phyloP scores from a whole-genome alignment of 306 rosid genomes.

The Pterocarpus santalinus region DNA sequence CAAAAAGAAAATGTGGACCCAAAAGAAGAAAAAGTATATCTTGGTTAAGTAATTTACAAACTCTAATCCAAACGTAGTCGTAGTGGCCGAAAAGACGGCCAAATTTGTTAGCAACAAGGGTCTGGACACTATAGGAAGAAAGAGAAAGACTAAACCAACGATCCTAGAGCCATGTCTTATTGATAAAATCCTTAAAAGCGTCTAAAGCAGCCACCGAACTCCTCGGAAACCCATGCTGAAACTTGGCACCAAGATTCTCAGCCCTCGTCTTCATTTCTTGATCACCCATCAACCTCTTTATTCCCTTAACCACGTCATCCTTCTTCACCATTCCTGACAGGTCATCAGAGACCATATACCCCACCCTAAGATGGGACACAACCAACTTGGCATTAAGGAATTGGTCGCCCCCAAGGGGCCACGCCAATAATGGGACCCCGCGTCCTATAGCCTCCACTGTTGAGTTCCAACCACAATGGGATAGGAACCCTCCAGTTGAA shows the following conservation, averaged over 20 bases:
- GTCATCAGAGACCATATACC: slow-evolving; percentile 53
- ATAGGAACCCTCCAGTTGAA: slow-evolving; percentile 76
- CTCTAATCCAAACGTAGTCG: too few relatives aligned
- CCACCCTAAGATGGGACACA: slow-evolving; percentile 58
- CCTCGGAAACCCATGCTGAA: slow-evolving; percentile 60
- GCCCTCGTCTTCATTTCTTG: slow-evolving; percentile 51
- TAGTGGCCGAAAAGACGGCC: background rate
- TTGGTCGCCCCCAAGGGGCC: slow-evolving; percentile 83
- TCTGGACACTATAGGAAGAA: background rate
- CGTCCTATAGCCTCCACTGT: slow-evolving; percentile 70
- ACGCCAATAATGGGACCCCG: slow-evolving; percentile 70
- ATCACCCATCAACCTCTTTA: slow-evolving; percentile 59
- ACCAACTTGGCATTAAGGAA: slow-evolving; percentile 58
- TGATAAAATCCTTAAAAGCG: slow-evolving; percentile 40
- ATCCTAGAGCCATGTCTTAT: background rate
- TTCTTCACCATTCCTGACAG: slow-evolving; percentile 43
- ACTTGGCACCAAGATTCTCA: slow-evolving; percentile 41
- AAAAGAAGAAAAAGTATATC: too few relatives aligned
- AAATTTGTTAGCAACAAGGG: background rate
- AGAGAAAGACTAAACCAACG: background rate
- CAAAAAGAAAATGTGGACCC: too few relatives aligned
- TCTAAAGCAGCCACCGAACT: slow-evolving; percentile 62
- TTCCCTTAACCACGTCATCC: slow-evolving; percentile 56
- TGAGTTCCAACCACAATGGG: slow-evolving; percentile 84
- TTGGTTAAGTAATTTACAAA: too few relatives aligned